Evolutionary conservation across 305 asterid species (phyloP), one percentile per base, ranked within the genome.

Genomic region (Fraxinus paxiana): DNA sequence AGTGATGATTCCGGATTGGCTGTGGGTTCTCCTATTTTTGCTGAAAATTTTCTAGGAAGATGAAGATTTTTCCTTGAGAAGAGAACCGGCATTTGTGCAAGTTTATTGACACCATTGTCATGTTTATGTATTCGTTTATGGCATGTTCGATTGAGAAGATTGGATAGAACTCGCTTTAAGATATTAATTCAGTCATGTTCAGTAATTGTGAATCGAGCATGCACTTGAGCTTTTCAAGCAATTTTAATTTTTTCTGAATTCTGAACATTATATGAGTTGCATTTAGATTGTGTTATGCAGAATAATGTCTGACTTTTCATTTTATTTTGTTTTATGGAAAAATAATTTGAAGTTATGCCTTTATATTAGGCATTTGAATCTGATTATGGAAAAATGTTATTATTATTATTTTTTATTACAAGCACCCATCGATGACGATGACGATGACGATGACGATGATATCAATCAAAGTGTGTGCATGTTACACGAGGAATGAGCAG

Each of bases 1-100:
- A 87, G 77, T 83, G 98, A 93, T 79, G 97, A 94, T 83, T 93
- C 97, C 43, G 98, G 95, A 71, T 85, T 91, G 80, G 91, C 88
- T 71, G 87, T 90, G 80, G 93, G 85, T 71, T 83, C 95, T 82
- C 97, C 97, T 28, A 77, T 92, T 85, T 92, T 92, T 89, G 87
- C 83, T 83, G 92, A 89, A 30, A 86, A 82, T 81, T 86, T 92
- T 86, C 90, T 88, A 82, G 97, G 96, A 71, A 92, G 97, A 78
- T 92, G 78, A 92, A 17, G 77, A 28, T 12, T 33, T 74, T 31
- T 31, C 38, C 35, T 61, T 30, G 28, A 13, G 6, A 34, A 43
- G 28, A 48, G 28, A 48, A 20, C 75, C 77, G 82, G 34, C 5
- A 8, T 24, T 75, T 81, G 38, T 34, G 48, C 30, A 33, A 67